Conservation (phyloP, 371 early-diverging fungal species). For the Circinella minor region DNA sequence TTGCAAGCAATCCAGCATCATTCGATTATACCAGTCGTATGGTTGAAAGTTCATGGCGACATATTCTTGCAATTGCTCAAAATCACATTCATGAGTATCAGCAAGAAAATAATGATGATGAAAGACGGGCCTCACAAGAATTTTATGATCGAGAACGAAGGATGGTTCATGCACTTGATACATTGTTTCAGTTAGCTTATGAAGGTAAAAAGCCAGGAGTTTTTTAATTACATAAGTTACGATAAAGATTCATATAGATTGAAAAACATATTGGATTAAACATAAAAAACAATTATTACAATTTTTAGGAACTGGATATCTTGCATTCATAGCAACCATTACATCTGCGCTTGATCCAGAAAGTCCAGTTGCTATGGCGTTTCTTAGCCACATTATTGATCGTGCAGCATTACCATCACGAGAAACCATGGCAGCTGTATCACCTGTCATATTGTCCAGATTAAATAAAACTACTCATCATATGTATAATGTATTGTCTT, state of each 20-base stretch:
- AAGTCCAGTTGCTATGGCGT: slow-evolving; percentile 60
- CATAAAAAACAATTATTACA: not conserved
- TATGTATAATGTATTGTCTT: slow-evolving; percentile 28
- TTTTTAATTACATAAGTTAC: no score
- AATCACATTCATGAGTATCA: slow-evolving; percentile 23
- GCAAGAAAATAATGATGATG: slow-evolving; percentile 1
- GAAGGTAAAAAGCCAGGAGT: slow-evolving; percentile 23
- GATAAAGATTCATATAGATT: no score
- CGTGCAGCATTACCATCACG: slow-evolving; percentile 56
- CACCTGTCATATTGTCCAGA: slow-evolving; percentile 36
- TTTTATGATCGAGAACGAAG: slow-evolving; percentile 31
- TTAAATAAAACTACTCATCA: slow-evolving; percentile 30
- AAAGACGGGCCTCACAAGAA: slow-evolving; percentile 15
- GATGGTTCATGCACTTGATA: slow-evolving; percentile 31
- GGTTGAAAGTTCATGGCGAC: slow-evolving; percentile 25
- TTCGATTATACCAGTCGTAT: slow-evolving; percentile 19
- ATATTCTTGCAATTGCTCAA: slow-evolving; percentile 25
- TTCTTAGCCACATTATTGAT: slow-evolving; percentile 61
- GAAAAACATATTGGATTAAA: no score
- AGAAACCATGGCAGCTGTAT: slow-evolving; percentile 42
- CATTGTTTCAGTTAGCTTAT: slow-evolving; percentile 26
- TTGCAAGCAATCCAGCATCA: slow-evolving; percentile 8
- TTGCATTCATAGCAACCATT: slow-evolving; percentile 39
- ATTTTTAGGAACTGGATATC: slow-evolving; percentile 36
- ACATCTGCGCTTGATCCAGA: slow-evolving; percentile 38